Evolutionary conservation across 768 basidiomycete genomes (phyloP).

Genomic region (Coprinopsis marcescibilis): DNA sequence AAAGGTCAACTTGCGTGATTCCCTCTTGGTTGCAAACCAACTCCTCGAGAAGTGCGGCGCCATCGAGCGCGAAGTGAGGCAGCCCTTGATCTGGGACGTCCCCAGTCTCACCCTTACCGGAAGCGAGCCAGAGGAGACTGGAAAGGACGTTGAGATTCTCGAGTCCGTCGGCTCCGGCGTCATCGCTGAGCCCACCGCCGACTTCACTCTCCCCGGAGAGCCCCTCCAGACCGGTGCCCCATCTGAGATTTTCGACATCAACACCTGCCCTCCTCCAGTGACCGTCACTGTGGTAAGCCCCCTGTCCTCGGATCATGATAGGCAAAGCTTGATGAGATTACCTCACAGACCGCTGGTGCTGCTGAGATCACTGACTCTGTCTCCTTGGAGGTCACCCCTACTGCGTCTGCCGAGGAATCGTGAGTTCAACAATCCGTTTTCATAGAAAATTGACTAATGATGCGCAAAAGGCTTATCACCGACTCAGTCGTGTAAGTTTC

Average conservation of each 20-base stretch:
- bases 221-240: neutral
- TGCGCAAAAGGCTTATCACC: too few species aligned
- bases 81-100: conserved; percentile 3
- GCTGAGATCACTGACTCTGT: neutral
- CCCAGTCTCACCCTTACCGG: neutral
- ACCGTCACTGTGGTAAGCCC: neutral
- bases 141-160: neutral
- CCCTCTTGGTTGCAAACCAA: too few species aligned
- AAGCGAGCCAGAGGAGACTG: neutral
- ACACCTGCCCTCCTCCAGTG: neutral
- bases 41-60: too few species aligned
- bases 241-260: neutral
- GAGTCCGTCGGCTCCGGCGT: neutral
- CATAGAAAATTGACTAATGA: too few species aligned
- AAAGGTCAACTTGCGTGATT: too few species aligned
- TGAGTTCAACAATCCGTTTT: too few species aligned
- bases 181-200: neutral
- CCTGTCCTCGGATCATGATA: neutral
- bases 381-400: too few species aligned
- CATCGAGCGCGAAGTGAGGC: too few species aligned
- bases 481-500: too few species aligned
- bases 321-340: neutral
- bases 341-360: neutral
- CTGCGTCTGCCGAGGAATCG: too few species aligned
- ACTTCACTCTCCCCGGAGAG: neutral